Evolutionary conservation across 2,329 filamentous ascomycete species (phyloP).

Genomic region (Leptographium radiaticola): DNA sequence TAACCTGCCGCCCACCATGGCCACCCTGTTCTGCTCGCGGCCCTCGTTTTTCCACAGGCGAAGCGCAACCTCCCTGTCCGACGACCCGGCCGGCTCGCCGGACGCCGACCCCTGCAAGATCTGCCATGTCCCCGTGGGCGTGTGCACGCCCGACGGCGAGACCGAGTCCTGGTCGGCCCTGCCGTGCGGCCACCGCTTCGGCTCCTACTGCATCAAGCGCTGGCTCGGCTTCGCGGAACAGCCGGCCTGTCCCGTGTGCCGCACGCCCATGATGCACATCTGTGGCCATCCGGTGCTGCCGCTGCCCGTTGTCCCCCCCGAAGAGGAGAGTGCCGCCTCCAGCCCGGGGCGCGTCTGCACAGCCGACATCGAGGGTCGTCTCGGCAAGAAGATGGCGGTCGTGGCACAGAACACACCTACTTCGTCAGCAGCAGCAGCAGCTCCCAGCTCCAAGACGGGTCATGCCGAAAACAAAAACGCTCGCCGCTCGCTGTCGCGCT

Average conservation of each 20-base stretch:
- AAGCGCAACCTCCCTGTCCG: background rate
- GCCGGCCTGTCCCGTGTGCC: constrained; percentile 28
- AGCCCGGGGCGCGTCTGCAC: too few relatives aligned
- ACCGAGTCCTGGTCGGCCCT: constrained; percentile 26
- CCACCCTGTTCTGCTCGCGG: background rate
- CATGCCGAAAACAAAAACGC: background rate
- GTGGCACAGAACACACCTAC: background rate
- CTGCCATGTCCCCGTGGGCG: constrained; percentile 28
- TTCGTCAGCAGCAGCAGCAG: background rate
- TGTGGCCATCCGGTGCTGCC: constrained; percentile 23
- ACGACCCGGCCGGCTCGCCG: background rate
- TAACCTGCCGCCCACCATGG: background rate
- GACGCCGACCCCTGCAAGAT: constrained; percentile 22
- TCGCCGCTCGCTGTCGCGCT: background rate
- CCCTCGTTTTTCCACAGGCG: background rate
- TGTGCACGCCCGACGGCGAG: constrained; percentile 22
- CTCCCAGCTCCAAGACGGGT: background rate
- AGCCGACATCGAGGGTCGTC: too few relatives aligned
- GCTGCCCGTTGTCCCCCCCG: background rate
- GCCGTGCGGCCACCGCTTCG: constrained; percentile 30
- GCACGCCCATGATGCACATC: constrained; percentile 16
- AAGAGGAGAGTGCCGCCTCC: background rate
- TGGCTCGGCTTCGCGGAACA: constrained; percentile 24
- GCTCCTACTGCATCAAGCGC: constrained; percentile 27
- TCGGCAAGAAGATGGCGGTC: too few relatives aligned